A percentile compares a stretch with the other conserved stretches of the same genome.
Evolutionary conservation across 140 eudicot genomes (phyloP).

Genomic region (Anethum foeniculum): DNA sequence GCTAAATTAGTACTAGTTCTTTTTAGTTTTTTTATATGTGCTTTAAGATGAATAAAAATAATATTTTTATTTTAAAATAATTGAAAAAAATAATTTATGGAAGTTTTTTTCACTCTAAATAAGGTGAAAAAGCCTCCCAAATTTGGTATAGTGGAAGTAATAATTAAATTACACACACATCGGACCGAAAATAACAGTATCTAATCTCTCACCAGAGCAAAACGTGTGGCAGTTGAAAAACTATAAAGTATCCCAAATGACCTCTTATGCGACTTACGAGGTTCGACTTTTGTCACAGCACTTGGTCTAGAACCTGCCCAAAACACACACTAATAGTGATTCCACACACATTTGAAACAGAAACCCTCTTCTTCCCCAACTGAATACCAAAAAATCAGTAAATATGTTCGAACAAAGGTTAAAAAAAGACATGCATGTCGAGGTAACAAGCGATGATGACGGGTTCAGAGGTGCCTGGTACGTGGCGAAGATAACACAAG

Average conservation of each 20-base stretch:
- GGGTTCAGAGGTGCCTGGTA: conserved; percentile 2
- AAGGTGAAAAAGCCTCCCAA: too few species aligned
- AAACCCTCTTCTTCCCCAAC: background rate
- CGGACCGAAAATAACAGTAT: too few species aligned
- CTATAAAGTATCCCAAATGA: background rate
- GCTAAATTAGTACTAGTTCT: too few species aligned
- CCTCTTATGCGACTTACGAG: background rate
- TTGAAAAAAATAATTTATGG: too few species aligned
- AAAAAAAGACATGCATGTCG: background rate
- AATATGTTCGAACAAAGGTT: background rate
- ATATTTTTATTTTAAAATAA: too few species aligned
- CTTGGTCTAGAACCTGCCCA: background rate
- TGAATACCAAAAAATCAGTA: background rate
- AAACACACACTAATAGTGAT: background rate
- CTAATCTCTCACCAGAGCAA: background rate
- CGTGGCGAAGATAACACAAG: background rate
- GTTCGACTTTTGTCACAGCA: background rate
- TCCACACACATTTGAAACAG: background rate
- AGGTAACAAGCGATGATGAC: background rate
- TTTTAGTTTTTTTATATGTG: too few species aligned
- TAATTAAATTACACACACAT: too few species aligned
- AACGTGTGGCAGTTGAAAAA: background rate
- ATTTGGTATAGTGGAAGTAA: too few species aligned
- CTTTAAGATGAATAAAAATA: too few species aligned
- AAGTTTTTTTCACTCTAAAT: too few species aligned